These are phyloP conservation scores for Tephrocybe sp. DNA, from an alignment of 768 basidiomycete genomes.

Conservation along the genomic window DNA sequence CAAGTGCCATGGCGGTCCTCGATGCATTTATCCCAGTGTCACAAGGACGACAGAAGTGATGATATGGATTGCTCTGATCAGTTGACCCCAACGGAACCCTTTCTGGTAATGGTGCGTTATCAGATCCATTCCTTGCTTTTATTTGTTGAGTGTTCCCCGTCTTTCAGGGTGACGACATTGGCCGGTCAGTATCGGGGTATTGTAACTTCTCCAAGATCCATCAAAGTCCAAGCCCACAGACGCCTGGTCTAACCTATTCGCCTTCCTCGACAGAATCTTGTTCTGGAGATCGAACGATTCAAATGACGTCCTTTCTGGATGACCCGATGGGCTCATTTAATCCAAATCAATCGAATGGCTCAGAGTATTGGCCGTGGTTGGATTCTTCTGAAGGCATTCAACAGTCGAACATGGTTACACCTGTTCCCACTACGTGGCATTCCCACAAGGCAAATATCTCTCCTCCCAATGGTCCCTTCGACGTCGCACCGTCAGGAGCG, in stretches of 20 bases:
- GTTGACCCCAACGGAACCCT: background rate
- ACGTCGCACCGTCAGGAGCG: background rate
- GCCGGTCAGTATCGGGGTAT: slow-evolving; percentile 1
- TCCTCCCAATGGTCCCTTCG: slow-evolving; percentile 7
- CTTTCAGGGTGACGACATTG: slow-evolving; percentile 2
- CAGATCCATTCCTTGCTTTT: background rate
- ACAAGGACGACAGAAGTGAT: background rate
- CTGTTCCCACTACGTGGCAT: too few relatives aligned
- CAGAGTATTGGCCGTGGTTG: slow-evolving; percentile 25
- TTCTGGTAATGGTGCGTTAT: slow-evolving; percentile 2
- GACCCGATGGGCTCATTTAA: slow-evolving; percentile 26
- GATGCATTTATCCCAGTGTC: background rate
- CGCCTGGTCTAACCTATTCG: slow-evolving; percentile 56
- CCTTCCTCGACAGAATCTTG: slow-evolving; percentile 59
- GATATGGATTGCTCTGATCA: slow-evolving; percentile 5
- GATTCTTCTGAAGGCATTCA: slow-evolving; percentile 10
- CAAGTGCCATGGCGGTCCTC: slow-evolving; percentile 8
- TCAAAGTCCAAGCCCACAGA: slow-evolving; percentile 45
- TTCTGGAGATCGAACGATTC: slow-evolving; percentile 52
- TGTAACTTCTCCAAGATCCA: slow-evolving; percentile 12
- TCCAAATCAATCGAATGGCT: slow-evolving; percentile 12
- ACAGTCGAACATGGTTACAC: too few relatives aligned
- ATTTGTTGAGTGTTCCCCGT: background rate
- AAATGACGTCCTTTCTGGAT: slow-evolving; percentile 53
- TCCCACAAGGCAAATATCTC: too few relatives aligned